These are phyloP conservation scores for Trifolium pratense DNA, from an alignment of 306 rosid genomes.

Conservation along the genomic window DNA sequence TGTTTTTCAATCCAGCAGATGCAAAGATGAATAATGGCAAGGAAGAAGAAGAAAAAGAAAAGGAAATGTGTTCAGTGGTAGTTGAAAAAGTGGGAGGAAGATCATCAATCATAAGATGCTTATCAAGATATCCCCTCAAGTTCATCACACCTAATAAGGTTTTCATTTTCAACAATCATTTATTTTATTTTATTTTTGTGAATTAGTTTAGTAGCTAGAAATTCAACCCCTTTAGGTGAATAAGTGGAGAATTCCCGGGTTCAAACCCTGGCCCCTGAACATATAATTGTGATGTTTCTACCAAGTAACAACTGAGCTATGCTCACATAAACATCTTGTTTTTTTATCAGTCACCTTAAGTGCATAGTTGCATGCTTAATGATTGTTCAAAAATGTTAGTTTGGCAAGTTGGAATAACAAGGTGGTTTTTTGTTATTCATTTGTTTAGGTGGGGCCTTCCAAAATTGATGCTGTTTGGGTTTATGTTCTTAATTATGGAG, in stretches of 20 bases:
- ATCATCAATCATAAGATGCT: slow-evolving; percentile 69
- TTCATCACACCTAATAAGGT: slow-evolving; percentile 88
- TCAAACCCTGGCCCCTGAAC: too few species aligned
- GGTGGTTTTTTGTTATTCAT: slow-evolving; percentile 25
- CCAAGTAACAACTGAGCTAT: too few species aligned
- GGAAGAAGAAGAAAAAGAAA: slow-evolving; percentile 35
- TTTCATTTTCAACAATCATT: slow-evolving; percentile 27
- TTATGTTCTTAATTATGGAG: slow-evolving; percentile 83
- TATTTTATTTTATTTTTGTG: neutral
- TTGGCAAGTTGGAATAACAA: slow-evolving; percentile 38
- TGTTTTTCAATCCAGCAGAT: neutral
- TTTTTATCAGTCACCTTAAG: neutral
- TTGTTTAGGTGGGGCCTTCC: slow-evolving; percentile 77
- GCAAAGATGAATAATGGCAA: slow-evolving; percentile 26
- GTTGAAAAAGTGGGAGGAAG: slow-evolving; percentile 81
- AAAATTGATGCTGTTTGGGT: slow-evolving; percentile 83
- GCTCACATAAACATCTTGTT: too few species aligned
- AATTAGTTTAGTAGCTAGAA: too few species aligned
- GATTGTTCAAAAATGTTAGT: slow-evolving; percentile 24
- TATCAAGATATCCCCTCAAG: slow-evolving; percentile 86
- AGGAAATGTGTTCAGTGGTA: slow-evolving; percentile 56
- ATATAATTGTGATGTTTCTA: too few species aligned
- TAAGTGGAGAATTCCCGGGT: too few species aligned
- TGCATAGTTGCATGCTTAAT: slow-evolving; percentile 1
- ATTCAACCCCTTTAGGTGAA: too few species aligned